Percentiles rank a stretch among this genome's conserved stretches.
Conservation (phyloP, 73 alveolate species). For the Uronychia setigera region DNA sequence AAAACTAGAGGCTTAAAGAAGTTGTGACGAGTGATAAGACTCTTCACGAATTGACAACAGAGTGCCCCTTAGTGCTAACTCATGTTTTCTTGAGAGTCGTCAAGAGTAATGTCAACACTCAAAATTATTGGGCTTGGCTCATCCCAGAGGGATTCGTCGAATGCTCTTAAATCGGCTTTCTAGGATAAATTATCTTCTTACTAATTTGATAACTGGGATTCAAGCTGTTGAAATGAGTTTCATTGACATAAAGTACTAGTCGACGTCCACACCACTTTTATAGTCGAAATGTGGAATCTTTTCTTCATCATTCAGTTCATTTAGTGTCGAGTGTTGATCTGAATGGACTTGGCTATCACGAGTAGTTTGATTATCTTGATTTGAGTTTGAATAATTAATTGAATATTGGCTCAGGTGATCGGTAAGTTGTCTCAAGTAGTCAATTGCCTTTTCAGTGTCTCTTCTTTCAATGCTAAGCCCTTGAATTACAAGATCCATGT, state of each 20-base stretch:
- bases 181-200: too few relatives aligned
- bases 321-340: not conserved
- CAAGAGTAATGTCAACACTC: not conserved
- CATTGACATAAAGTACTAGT: not conserved
- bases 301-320: not conserved
- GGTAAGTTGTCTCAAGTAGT: not conserved
- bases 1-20: slow-evolving; percentile 23
- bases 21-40: not conserved
- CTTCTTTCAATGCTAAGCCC: slow-evolving; percentile 18
- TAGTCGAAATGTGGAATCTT: too few relatives aligned
- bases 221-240: not conserved
- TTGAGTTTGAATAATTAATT: too few relatives aligned
- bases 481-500: slow-evolving; percentile 82
- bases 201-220: not conserved
- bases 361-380: too few relatives aligned
- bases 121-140: not conserved
- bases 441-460: not conserved
- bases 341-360: too few relatives aligned
- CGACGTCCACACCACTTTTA: too few relatives aligned
- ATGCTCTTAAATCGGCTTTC: not conserved
- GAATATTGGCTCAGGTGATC: not conserved
- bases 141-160: not conserved
- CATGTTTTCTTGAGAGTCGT: too few relatives aligned
- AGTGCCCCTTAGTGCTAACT: not conserved
- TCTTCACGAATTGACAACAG: not conserved